These are phyloP conservation scores for Dictyostelium capitatum DNA, from an alignment of 78 protist species.

Conservation along the genomic window DNA sequence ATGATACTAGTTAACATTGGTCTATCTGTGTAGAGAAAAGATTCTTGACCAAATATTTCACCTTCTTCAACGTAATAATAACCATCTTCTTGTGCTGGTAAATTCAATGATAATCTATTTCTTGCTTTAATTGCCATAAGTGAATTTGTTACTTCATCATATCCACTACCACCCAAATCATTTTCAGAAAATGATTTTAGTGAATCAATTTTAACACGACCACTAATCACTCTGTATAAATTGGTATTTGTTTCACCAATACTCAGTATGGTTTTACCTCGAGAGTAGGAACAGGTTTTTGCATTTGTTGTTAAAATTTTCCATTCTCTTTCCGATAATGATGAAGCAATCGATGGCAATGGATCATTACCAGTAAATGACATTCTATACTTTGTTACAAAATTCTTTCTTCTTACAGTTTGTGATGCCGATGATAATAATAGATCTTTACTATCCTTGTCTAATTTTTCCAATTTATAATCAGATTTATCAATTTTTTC, in stretches of 20 bases:
- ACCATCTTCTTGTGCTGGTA: slow-evolving; percentile 16
- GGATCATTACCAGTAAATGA: slow-evolving; percentile 82
- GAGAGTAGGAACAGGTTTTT: background rate
- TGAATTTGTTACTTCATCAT: background rate
- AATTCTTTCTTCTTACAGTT: slow-evolving; percentile 46
- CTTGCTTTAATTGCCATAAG: background rate
- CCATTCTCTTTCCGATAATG: slow-evolving; percentile 68
- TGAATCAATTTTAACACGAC: slow-evolving; percentile 55
- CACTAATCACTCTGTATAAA: slow-evolving; percentile 60
- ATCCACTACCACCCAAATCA: slow-evolving; percentile 27
- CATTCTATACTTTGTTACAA: slow-evolving; percentile 60
- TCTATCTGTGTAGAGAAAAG: slow-evolving; percentile 52
- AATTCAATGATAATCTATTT: slow-evolving; percentile 14
- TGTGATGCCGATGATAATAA: slow-evolving; percentile 6
- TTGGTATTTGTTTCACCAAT: slow-evolving; percentile 54
- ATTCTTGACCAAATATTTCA: slow-evolving; percentile 72
- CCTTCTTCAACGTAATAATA: slow-evolving; percentile 32
- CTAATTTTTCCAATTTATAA: too few species aligned
- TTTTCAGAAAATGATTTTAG: background rate
- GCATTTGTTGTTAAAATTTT: slow-evolving; percentile 67
- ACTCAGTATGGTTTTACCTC: slow-evolving; percentile 6
- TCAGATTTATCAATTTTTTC: background rate
- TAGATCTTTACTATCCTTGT: background rate
- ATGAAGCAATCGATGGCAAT: slow-evolving; percentile 41
- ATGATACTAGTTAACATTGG: slow-evolving; percentile 40